phyloP scores from a whole-genome alignment of 148 eudicot genomes.

The Rhododendron vialii region DNA sequence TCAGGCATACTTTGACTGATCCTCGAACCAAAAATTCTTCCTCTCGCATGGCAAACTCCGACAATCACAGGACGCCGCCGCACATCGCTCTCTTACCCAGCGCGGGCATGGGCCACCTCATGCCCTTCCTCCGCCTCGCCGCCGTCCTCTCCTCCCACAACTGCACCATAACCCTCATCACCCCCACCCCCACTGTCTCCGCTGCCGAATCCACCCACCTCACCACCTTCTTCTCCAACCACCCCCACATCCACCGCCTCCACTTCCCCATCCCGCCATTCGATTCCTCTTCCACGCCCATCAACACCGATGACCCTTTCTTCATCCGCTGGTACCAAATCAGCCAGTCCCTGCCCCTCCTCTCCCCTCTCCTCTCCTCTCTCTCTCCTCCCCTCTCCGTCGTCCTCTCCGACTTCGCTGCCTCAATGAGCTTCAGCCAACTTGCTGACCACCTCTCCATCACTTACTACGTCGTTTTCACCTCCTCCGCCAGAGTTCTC shows the following conservation, averaged over 20 bases:
- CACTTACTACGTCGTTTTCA: conserved; percentile 22
- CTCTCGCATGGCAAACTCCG: not conserved
- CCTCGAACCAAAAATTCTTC: too few relatives aligned
- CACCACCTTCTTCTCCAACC: conserved; percentile 25
- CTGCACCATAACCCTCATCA: conserved; percentile 31
- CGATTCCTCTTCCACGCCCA: conserved; percentile 12
- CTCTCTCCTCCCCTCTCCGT: conserved; percentile 41
- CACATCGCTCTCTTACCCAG: conserved; percentile 53
- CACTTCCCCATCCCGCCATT: conserved; percentile 26
- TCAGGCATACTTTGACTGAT: too few relatives aligned
- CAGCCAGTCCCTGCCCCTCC: not conserved
- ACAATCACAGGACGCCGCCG: conserved; percentile 9
- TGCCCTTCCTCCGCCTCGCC: conserved; percentile 63
- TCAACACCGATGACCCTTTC: conserved; percentile 33
- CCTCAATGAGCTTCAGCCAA: conserved; percentile 10
- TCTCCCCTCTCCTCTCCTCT: not conserved
- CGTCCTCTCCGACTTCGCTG: conserved; percentile 31
- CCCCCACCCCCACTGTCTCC: conserved; percentile 36
- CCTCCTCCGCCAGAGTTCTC: conserved; percentile 39
- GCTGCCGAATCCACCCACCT: conserved; percentile 35
- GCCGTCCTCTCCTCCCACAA: conserved; percentile 30
- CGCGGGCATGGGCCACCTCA: conserved; percentile 70
- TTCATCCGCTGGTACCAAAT: not conserved
- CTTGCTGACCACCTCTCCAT: conserved; percentile 18
- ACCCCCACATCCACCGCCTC: conserved; percentile 13